phyloP scores from a whole-genome alignment of 768 basidiomycete genomes.

The Podaxis pistillaris region DNA sequence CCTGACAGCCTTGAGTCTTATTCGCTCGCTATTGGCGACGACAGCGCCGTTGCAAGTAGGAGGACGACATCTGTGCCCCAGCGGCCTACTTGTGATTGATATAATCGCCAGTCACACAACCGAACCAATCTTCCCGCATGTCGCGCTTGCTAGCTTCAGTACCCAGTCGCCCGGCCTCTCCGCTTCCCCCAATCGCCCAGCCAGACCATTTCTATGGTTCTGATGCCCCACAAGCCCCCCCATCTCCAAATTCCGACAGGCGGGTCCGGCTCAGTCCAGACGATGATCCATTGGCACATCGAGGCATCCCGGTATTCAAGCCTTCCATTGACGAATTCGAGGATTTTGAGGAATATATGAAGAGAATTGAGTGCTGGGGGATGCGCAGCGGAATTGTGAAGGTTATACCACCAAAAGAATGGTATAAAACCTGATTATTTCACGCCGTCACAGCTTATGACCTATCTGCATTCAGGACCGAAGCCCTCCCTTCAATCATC shows the following conservation, averaged over 20 bases:
- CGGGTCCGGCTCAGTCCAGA: conserved; percentile 71
- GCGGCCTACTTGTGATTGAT: background rate
- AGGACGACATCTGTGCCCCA: background rate
- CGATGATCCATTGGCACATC: conserved; percentile 77
- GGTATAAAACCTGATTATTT: conserved; percentile 50
- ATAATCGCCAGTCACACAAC: background rate
- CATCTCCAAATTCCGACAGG: conserved; percentile 63
- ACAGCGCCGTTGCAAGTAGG: background rate
- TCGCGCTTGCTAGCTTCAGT: conserved; percentile 43
- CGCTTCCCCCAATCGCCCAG: conserved; percentile 50
- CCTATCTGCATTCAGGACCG: conserved; percentile 45
- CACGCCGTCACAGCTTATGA: conserved; percentile 25
- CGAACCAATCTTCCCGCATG: conserved; percentile 28
- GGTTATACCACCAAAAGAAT: conserved; percentile 92
- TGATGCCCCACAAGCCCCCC: conserved; percentile 46
- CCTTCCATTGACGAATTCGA: conserved; percentile 89
- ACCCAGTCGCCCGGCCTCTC: conserved; percentile 54
- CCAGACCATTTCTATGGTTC: conserved; percentile 84
- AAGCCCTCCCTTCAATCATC: conserved; percentile 67
- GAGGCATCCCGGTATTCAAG: conserved; percentile 95
- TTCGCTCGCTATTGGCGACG: background rate
- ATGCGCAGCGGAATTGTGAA: conserved; percentile 90
- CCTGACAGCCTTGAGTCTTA: conserved; percentile 10
- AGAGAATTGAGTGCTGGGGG: conserved; percentile 87
- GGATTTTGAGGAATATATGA: conserved; percentile 92